Base-by-base conservation (phyloP, 179 eudicot species). In the Gypsophila paniculata region DNA sequence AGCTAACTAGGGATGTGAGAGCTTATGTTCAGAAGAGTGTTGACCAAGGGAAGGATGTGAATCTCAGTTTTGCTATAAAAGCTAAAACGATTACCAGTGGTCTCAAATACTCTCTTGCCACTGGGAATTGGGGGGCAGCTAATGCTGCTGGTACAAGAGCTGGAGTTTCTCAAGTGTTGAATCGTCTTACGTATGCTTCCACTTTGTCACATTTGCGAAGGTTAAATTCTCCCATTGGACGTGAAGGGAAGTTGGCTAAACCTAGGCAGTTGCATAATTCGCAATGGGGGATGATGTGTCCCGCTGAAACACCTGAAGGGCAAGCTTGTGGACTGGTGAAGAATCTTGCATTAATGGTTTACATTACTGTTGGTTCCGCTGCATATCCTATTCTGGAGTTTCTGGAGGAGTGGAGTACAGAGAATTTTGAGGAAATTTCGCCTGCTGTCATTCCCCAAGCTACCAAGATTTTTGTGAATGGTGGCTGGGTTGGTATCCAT, bases 221-320 rank as follows among this genome's bases (percentile, higher is more conserved):
- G 77, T 82, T 94, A 39, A 94, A 91, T 68, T 94, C 99, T 66
- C 99, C 99, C 62, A 94, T 92, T 57, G 97, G 96, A 49, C 97
- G 97, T 72, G 97, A 93, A 82, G 99, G 99, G 68, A 90, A 94
- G 80, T 81, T 92, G 84, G 99, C 97, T 57, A 94, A 94, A 79
- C 99, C 97, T 42, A 84, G 99, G 81, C 99, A 94, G 86, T 77
- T 94, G 82, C 97, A 94, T 73, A 91, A 90, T 81, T 94, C 97
- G 0, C 99, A 94, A 69, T 94, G 99, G 97, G 99, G 99, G 69
- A 94, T 94, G 99, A 94, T 94, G 97, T 94, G 99, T 75, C 99
- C 99, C 68, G 99, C 99, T 59, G 97, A 94, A 83, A 94, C 99
- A 44, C 99, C 99, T 73, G 99, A 91, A 85, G 99, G 99, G 72